Evolutionary conservation across 257 asterid genomes (phyloP).

Genomic region (Nicotiana attenuata): DNA sequence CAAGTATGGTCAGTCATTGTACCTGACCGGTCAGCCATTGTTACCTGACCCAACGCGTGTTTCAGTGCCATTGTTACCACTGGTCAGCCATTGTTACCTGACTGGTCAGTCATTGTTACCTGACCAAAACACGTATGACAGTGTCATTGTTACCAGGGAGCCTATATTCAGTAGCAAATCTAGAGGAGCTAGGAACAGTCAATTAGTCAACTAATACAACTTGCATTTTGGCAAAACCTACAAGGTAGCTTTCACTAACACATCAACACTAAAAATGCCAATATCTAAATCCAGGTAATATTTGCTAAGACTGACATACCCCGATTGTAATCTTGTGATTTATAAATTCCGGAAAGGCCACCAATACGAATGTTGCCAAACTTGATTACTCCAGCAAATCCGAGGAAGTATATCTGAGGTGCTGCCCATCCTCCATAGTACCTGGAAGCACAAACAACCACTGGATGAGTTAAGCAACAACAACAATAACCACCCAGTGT

Average conservation of each 20-base stretch:
- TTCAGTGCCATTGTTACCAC: too few relatives aligned
- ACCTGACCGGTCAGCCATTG: too few relatives aligned
- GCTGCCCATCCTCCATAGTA: conserved; percentile 99
- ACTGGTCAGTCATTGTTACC: too few relatives aligned
- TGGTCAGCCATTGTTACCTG: too few relatives aligned
- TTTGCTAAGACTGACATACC: conserved; percentile 34
- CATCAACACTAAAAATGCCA: neutral
- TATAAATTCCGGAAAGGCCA: conserved; percentile 91
- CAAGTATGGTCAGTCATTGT: too few relatives aligned
- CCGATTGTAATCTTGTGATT: conserved; percentile 49
- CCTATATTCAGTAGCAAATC: neutral
- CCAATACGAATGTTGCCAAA: conserved; percentile 96
- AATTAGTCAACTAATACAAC: neutral
- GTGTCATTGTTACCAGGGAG: too few relatives aligned
- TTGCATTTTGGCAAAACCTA: neutral
- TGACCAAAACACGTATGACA: too few relatives aligned
- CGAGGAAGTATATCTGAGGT: conserved; percentile 88
- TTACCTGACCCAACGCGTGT: too few relatives aligned
- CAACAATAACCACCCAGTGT: too few relatives aligned
- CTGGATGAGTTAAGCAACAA: conserved; percentile 24
- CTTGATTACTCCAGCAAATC: conserved; percentile 84
- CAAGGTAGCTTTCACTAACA: neutral
- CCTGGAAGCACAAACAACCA: conserved; percentile 36
- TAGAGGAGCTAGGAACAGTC: neutral
- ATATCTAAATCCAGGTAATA: neutral